These are phyloP conservation scores for Beta lomatogona DNA, from an alignment of 179 eudicot genomes.

Conservation along the genomic window DNA sequence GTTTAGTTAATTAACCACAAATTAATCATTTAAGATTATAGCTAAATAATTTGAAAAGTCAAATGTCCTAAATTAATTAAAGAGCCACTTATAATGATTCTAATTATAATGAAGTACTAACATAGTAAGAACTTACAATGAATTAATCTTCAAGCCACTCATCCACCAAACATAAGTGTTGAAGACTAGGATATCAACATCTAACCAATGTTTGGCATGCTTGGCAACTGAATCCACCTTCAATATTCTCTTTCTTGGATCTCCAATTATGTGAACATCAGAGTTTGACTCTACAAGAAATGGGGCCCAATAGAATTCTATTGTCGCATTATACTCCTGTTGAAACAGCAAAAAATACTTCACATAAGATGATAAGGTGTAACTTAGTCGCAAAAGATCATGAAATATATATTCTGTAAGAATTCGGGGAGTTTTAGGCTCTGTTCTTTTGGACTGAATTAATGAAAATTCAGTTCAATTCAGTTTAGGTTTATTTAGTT, in stretches of 20 bases:
- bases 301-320: constrained; percentile 99
- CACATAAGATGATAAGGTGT: too few relatives aligned
- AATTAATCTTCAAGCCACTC: constrained; percentile 70
- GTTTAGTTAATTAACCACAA: background rate
- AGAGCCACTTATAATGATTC: too few relatives aligned
- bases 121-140: constrained; percentile 49
- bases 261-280: constrained; percentile 60
- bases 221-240: constrained; percentile 73
- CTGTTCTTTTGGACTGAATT: too few relatives aligned
- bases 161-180: constrained; percentile 98
- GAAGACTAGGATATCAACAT: constrained; percentile 79
- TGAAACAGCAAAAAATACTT: background rate
- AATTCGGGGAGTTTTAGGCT: too few relatives aligned
- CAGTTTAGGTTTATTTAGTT: too few relatives aligned
- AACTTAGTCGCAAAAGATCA: too few relatives aligned
- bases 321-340: constrained; percentile 79
- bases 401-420: too few relatives aligned
- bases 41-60: too few relatives aligned
- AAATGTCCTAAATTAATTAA: too few relatives aligned
- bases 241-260: constrained; percentile 76
- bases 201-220: constrained; percentile 81
- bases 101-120: background rate
- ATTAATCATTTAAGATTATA: background rate
- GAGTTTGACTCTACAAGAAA: constrained; percentile 83
- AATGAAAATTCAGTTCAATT: too few relatives aligned